Evolutionary conservation across 2,329 filamentous ascomycete species (phyloP).

Genomic region (Botrytis hyacinthi): DNA sequence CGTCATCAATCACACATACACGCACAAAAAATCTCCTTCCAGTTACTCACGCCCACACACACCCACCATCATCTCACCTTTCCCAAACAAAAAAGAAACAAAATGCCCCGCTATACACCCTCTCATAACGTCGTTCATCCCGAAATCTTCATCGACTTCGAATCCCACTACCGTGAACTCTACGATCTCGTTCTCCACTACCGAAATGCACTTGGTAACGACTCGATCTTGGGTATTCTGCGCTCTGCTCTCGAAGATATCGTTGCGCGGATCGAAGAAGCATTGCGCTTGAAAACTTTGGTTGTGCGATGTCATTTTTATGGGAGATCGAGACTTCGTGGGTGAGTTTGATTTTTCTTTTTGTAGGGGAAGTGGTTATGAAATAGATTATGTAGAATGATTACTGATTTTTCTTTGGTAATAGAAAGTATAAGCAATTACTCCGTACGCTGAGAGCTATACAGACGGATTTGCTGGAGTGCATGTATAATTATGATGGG

Average conservation of each 20-base stretch:
- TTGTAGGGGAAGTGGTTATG: not conserved
- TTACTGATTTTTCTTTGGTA: not conserved
- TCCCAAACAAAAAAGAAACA: not conserved
- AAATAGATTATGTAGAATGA: rapidly evolving
- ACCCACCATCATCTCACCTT: not conserved
- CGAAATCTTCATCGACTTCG: not conserved
- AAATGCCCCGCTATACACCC: not conserved
- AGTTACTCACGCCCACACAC: not conserved
- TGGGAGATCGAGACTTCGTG: not conserved
- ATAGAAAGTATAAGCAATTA: not conserved
- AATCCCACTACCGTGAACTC: not conserved
- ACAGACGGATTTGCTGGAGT: not conserved
- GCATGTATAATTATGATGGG: not conserved
- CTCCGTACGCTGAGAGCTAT: not conserved
- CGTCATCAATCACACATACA: not conserved
- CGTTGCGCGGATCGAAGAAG: not conserved
- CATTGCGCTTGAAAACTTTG: not conserved
- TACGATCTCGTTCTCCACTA: not conserved
- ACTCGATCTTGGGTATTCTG: not conserved
- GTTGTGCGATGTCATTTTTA: not conserved
- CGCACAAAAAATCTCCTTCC: rapidly evolving
- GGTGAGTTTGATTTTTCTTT: not conserved
- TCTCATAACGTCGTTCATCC: not conserved
- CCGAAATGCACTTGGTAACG: not conserved
- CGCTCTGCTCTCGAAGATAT: not conserved